These are phyloP conservation scores for Linum tenue DNA, from an alignment of 345 rosid species.

Conservation along the genomic window DNA sequence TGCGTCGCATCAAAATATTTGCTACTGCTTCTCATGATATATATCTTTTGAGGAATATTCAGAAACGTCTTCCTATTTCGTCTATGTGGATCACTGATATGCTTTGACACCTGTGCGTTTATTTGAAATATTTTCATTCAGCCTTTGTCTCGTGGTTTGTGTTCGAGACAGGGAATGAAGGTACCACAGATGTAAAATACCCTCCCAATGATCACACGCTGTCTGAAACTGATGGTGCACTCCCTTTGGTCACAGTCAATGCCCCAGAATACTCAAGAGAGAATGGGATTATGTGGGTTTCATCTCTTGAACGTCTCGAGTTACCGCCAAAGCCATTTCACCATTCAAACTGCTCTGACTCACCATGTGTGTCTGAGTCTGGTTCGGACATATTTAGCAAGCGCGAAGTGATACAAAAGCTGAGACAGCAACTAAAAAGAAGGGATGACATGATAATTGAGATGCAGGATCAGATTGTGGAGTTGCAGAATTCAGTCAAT, in stretches of 20 bases:
- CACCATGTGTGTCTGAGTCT: slow-evolving; percentile 90
- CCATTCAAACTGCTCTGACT: slow-evolving; percentile 80
- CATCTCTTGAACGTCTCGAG: slow-evolving; percentile 75
- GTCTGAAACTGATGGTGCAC: slow-evolving; percentile 41
- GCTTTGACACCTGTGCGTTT: not conserved
- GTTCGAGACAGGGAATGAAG: slow-evolving; percentile 44
- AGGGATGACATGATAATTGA: slow-evolving; percentile 89
- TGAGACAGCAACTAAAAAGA: slow-evolving; percentile 88
- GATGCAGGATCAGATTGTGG: slow-evolving; percentile 90
- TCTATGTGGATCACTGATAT: not conserved
- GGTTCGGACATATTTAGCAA: slow-evolving; percentile 96
- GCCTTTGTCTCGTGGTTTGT: not conserved
- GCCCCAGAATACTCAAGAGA: slow-evolving; percentile 50
- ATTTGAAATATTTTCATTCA: no score
- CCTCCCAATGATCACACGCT: slow-evolving; percentile 34
- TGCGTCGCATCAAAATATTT: no score
- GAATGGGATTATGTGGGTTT: slow-evolving; percentile 60
- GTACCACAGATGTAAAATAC: slow-evolving; percentile 33
- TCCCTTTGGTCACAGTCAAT: slow-evolving; percentile 71
- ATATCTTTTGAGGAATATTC: no score
- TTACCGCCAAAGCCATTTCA: slow-evolving; percentile 66
- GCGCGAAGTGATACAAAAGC: slow-evolving; percentile 85
- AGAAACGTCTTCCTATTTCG: no score
- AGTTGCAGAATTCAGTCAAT: slow-evolving; percentile 55
- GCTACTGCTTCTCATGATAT: no score